phyloP scores from a whole-genome alignment of 345 rosid species.

The Citropsis articulata region DNA sequence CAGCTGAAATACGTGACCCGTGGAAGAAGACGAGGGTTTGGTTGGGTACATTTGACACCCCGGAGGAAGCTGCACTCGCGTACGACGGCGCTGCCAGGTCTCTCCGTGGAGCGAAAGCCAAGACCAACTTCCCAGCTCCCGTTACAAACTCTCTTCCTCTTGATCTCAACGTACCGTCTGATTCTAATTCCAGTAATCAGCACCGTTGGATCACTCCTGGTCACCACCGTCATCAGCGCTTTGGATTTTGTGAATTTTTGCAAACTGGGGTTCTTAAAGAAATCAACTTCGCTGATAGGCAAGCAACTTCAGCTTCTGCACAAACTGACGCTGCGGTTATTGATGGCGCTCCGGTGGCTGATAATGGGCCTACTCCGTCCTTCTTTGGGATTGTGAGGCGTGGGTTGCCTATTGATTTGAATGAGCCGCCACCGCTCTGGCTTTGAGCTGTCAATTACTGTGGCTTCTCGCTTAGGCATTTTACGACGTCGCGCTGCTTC shows the following conservation, averaged over 20 bases:
- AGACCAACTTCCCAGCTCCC: conserved; percentile 82
- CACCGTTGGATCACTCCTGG: conserved; percentile 35
- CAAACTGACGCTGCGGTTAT: conserved; percentile 3
- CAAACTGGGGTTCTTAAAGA: conserved; percentile 60
- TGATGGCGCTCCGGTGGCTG: conserved; percentile 22
- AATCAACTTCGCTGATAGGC: conserved; percentile 19
- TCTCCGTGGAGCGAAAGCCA: conserved; percentile 89
- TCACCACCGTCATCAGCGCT: conserved; percentile 31
- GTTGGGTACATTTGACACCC: conserved; percentile 96
- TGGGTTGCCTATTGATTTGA: conserved; percentile 84
- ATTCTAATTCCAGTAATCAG: conserved; percentile 2
- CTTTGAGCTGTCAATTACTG: conserved; percentile 30
- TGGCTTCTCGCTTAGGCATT: background rate
- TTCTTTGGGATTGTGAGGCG: conserved; percentile 52
- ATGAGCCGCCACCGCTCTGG: conserved; percentile 96
- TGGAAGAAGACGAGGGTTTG: conserved; percentile 96
- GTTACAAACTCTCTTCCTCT: conserved; percentile 39
- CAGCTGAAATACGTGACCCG: conserved; percentile 95
- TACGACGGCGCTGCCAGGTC: conserved; percentile 92
- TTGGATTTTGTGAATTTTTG: conserved; percentile 50
- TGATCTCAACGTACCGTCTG: conserved; percentile 58
- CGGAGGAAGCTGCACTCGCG: conserved; percentile 95
- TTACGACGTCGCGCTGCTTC: conserved; percentile 12
- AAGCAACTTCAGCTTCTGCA: conserved; percentile 18
- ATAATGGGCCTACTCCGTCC: conserved; percentile 25